Base-by-base conservation (phyloP, 2,329 filamentous ascomycete genomes). In the Bimuria novae-zelandiae region DNA sequence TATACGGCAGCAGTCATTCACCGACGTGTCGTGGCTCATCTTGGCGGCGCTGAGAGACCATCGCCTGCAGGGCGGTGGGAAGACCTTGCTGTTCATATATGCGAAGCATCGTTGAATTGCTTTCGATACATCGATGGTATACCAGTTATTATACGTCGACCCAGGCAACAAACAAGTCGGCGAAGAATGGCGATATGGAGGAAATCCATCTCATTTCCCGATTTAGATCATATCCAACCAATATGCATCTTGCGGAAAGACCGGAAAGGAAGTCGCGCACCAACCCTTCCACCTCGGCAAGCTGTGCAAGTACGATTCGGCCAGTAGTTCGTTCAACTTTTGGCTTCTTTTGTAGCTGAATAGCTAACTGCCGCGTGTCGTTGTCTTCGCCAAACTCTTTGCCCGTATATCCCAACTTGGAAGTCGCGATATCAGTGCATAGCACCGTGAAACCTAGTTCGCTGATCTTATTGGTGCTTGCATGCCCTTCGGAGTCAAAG, bases 81-180 rank as follows among this genome's bases (percentile, higher is more conserved):
- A 46, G 43, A 25, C 30, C 30, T 17, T 16, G 17, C 16, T 25
- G 29, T 43, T 43, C 40, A 12, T 43, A 14, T 21, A 14, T 21
- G 40, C 16, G 16, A 21, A 12, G n/a, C 25, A 7, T 21, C 22
- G 40, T 12, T 43, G 40, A 7, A 21, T 27, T 17, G 27, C n/a
- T 43, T 43, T 43, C n/a, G 27, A 43, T 17, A n/a, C 17, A 46
- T 12, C 30, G 29, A 25, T 46, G 30, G 7, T 36, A 22, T 11
- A 46, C 43, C 7, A 46, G 19, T 27, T 46, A 29, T 17, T 46
- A 30, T 11, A 46, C 43, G 12, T 46, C 43, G 7, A 46, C 43
- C 43, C 17, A 23, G 12, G 43, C 43, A 8, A 11, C 21, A 21
- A 46, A 46, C 12, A 35, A 17, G 29, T 35, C 32, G 19, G 43